These are phyloP conservation scores for Penicillium sp. DNA, from an alignment of 2,329 filamentous ascomycete species.

Conservation along the genomic window DNA sequence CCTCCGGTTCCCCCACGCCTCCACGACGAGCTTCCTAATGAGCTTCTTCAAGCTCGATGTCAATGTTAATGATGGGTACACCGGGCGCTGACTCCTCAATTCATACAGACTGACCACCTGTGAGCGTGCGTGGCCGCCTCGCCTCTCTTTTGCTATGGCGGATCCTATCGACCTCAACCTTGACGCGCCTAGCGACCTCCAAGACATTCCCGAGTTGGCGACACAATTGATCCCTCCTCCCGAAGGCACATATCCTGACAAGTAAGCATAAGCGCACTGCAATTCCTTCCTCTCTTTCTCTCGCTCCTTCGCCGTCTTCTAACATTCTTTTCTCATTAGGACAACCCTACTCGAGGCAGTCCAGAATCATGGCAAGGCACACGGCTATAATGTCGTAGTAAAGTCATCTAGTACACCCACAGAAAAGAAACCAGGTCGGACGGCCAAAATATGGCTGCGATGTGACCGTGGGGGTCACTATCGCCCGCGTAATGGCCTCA, in stretches of 20 bases:
- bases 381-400: slow-evolving; percentile 51
- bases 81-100: no score
- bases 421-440: slow-evolving; percentile 50
- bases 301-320: slow-evolving; percentile 10
- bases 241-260: slow-evolving; percentile 50
- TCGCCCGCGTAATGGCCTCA: slow-evolving; percentile 49
- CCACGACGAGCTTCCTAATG: background rate
- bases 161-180: slow-evolving; percentile 49
- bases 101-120: slow-evolving; percentile 6
- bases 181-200: slow-evolving; percentile 50
- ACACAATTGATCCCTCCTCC: slow-evolving; percentile 48
- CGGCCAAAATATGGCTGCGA: slow-evolving; percentile 50
- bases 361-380: slow-evolving; percentile 46
- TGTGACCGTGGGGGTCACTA: slow-evolving; percentile 52
- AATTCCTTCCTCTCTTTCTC: background rate
- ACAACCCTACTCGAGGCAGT: slow-evolving; percentile 44
- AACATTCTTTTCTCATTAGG: slow-evolving; percentile 24
- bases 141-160: slow-evolving; percentile 40
- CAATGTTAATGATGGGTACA: no score
- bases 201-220: slow-evolving; percentile 49
- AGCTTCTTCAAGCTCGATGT: background rate
- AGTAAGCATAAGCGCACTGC: slow-evolving; percentile 30
- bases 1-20: slow-evolving; percentile 16
- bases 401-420: slow-evolving; percentile 52
- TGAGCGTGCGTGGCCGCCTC: slow-evolving; percentile 21